These are phyloP conservation scores for Hypocrella siamensis DNA, from an alignment of 2,329 filamentous ascomycete species.

Conservation along the genomic window DNA sequence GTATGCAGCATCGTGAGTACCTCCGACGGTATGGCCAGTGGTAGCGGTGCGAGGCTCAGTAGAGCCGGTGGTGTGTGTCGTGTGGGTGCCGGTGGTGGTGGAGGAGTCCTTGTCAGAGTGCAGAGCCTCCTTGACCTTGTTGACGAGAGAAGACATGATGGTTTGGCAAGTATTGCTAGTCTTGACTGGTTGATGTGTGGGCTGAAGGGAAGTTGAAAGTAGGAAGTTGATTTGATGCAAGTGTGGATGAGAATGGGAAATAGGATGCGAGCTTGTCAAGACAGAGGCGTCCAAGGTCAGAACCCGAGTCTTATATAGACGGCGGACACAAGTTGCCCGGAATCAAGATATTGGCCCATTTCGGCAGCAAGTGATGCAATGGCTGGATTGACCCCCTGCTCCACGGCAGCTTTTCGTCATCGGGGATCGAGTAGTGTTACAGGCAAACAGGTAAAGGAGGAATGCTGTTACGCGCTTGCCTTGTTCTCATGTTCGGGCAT, in stretches of 20 bases:
- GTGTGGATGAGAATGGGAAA: conserved; percentile 1
- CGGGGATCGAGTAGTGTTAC: neutral
- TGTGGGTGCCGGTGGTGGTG: conserved; percentile 1
- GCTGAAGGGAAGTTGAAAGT: neutral
- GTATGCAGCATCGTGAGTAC: conserved; percentile 7
- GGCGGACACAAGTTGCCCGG: too few species aligned
- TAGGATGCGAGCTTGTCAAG: neutral
- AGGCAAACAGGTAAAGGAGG: neutral
- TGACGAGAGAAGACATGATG: conserved; percentile 41
- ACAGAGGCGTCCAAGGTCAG: neutral
- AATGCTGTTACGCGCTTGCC: neutral
- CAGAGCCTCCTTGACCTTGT: conserved; percentile 44
- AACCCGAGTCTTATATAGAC: conserved; percentile 3
- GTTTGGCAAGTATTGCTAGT: neutral
- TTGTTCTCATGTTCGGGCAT: conserved; percentile 1
- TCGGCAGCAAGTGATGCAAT: too few species aligned
- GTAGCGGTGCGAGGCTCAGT: conserved; percentile 21
- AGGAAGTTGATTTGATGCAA: neutral
- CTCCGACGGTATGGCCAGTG: conserved; percentile 5
- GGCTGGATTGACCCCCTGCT: neutral
- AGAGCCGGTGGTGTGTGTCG: conserved; percentile 20
- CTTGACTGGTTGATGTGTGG: neutral
- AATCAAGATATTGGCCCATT: conserved; percentile 2
- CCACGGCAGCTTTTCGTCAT: conserved; percentile 3
- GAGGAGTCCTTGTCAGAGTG: conserved; percentile 21